These are phyloP conservation scores for Exophiala sideris DNA, from an alignment of 2,329 filamentous ascomycete genomes.

Conservation along the genomic window DNA sequence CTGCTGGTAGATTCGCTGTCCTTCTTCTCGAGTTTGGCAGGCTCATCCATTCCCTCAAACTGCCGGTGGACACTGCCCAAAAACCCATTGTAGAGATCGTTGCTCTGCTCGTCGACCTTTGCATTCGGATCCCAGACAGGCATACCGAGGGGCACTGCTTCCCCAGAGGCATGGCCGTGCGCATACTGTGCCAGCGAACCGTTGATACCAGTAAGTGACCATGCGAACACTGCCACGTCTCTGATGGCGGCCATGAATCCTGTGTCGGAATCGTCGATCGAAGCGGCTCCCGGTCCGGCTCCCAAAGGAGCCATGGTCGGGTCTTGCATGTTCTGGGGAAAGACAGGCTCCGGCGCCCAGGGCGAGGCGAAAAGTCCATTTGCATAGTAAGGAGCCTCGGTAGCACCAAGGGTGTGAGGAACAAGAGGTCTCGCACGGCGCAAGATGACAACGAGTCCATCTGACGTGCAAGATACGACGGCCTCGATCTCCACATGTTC, in stretches of 20 bases:
- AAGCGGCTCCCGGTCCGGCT: conserved; percentile 36
- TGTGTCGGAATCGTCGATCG: conserved; percentile 37
- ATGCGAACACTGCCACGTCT: conserved; percentile 84
- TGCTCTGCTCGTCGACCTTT: conserved; percentile 12
- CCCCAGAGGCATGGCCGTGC: conserved; percentile 60
- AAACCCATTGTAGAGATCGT: conserved; percentile 27
- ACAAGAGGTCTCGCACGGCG: conserved; percentile 70
- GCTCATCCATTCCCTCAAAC: conserved; percentile 10
- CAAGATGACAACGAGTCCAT: conserved; percentile 78
- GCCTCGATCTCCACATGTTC: conserved; percentile 71
- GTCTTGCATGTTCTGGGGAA: conserved; percentile 27
- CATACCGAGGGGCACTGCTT: conserved; percentile 60
- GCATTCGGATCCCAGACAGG: conserved; percentile 56
- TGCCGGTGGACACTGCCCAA: conserved; percentile 26
- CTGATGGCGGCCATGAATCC: conserved; percentile 75
- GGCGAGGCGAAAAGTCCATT: conserved; percentile 75
- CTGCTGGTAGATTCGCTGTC: conserved; percentile 23
- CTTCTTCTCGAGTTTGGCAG: conserved; percentile 4
- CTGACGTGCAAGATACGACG: conserved; percentile 86
- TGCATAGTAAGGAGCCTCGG: conserved; percentile 44
- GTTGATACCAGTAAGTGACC: conserved; percentile 78
- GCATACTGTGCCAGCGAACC: conserved; percentile 65
- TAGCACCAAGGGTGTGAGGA: conserved; percentile 53
- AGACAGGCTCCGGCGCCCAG: conserved; percentile 68
- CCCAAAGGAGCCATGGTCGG: conserved; percentile 32